Evolutionary conservation across 2,329 filamentous ascomycete species (phyloP), one percentile per base, ranked within the genome.

Genomic region (Microcyclospora tardicrescens): DNA sequence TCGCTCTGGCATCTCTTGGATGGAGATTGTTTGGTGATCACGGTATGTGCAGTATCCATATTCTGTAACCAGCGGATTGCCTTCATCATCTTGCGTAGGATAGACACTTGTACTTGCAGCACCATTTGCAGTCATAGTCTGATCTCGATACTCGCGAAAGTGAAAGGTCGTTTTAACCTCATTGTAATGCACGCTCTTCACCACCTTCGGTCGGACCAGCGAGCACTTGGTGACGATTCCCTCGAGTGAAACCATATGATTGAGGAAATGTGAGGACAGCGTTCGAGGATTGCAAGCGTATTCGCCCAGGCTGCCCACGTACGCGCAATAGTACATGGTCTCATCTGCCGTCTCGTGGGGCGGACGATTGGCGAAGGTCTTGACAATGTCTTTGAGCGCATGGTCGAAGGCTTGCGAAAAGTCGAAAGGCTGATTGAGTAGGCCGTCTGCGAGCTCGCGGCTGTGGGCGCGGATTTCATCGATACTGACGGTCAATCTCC

Each of bases 1-100:
- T 51, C 89, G 73, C 62, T 98, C 91, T 1, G 91, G 91, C 91
- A 98, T 98, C 67, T 98, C 91, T 64, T 98, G 91, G 49, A 98
- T 95, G 0, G 89, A 95, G 43, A 98, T 85, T 12, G 84, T 94
- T 61, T 98, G 91, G 58, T 98, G 91, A 59, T 98, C 91, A 56
- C 89, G 75, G 64, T 95, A 98, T 36, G 82, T 91, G 60, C 81
- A 93, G 65, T 93, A 89, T 16, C 91, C 91, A 59, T 96, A 98
- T 58, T 98, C 91, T 3, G 91, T 98, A 42, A 85, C 75, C 14
- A 98, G 71, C 64, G 89, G 82, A 56, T 96, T 94, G 44, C 87
- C 86, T 9, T 94, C 79, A 32, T 89, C 86, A 56, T 96, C 89
- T 56, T 94, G 83, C 48, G 87, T 85, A 5, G 89, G 89, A 57